phyloP scores from a whole-genome alignment of 2,329 filamentous ascomycete genomes.

The Fusarium coffeatum region DNA sequence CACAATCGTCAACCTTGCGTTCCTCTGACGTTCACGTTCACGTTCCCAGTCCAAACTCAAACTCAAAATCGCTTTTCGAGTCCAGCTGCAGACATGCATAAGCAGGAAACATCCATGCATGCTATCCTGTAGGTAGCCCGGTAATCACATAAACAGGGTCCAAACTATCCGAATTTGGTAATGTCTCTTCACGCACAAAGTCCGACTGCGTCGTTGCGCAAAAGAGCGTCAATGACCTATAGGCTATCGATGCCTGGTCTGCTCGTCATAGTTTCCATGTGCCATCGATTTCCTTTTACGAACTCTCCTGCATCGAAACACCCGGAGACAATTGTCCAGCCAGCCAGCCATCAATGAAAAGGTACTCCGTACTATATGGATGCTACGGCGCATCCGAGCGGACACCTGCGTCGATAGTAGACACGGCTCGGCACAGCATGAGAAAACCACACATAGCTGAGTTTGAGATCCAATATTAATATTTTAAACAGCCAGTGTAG shows the following conservation, averaged over 20 bases:
- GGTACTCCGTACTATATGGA: background rate
- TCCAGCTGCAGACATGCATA: background rate
- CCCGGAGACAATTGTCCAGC: background rate
- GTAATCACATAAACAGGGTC: background rate
- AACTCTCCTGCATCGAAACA: conserved; percentile 16
- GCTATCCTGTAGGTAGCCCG: background rate
- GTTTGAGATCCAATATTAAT: background rate
- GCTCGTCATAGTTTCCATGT: conserved; percentile 10
- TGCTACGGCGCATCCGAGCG: conserved; percentile 22
- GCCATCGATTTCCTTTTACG: conserved; percentile 16
- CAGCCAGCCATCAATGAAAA: background rate
- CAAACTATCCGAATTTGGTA: conserved; percentile 9
- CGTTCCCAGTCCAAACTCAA: background rate
- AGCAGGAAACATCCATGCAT: conserved; percentile 29
- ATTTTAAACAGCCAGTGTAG: conserved; percentile 4
- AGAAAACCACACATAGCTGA: background rate
- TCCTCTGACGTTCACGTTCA: conserved; percentile 35
- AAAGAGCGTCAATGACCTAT: background rate
- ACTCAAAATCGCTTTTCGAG: conserved; percentile 10
- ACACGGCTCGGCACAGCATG: conserved; percentile 20
- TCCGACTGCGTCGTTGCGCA: conserved; percentile 5
- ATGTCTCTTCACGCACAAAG: conserved; percentile 4
- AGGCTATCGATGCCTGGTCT: background rate
- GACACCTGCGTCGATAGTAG: conserved; percentile 26
- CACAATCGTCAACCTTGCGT: conserved; percentile 34